Conservation (phyloP, 2,329 filamentous ascomycete species). For the Pestalotiopsis fici region DNA sequence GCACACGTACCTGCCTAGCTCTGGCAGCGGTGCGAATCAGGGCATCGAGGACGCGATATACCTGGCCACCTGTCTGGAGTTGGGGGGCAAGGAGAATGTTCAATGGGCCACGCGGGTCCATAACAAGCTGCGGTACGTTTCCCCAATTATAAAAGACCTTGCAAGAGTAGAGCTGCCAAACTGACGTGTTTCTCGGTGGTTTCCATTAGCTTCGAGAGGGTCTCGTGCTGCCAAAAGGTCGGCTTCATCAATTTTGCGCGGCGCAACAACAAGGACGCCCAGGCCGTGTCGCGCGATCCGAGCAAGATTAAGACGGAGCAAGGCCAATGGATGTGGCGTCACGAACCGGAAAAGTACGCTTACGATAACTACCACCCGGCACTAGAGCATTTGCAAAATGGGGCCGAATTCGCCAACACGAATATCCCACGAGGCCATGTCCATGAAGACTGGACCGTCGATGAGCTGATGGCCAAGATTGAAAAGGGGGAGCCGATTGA, state of each 20-base stretch:
- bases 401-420: not conserved
- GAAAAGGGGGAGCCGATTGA: not conserved
- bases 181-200: not conserved
- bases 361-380: not conserved
- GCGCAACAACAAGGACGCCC: not conserved
- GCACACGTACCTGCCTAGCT: constrained; percentile 2
- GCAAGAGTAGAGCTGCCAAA: not conserved
- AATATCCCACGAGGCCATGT: not conserved
- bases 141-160: not conserved
- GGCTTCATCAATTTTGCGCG: constrained; percentile 3
- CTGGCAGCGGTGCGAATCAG: constrained; percentile 3
- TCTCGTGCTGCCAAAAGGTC: constrained; percentile 3
- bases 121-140: not conserved
- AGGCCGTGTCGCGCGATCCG: not conserved
- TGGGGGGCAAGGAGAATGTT: not conserved
- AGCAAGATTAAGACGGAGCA: constrained; percentile 1
- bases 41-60: not conserved
- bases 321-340: constrained; percentile 1
- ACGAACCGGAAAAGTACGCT: constrained; percentile 2
- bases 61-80: not conserved
- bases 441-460: not conserved
- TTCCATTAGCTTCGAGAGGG: not conserved
- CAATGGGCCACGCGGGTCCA: not conserved
- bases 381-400: not conserved
- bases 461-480: not conserved